phyloP scores from a whole-genome alignment of 1,139 yeast species.

The Geotrichum reessii region DNA sequence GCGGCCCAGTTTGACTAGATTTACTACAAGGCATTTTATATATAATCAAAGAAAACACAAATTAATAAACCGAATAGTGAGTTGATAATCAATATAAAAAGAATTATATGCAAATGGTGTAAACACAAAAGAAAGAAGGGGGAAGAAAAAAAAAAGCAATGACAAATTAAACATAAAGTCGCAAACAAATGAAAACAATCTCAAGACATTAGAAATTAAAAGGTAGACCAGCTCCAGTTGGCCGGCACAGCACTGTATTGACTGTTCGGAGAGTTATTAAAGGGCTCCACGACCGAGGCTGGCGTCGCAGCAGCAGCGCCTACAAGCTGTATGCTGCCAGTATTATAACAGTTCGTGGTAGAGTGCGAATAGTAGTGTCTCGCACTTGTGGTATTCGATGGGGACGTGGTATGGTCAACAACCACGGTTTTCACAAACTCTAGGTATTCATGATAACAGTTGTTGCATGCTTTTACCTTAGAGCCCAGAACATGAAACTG shows the following conservation, averaged over 20 bases:
- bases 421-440: constrained; percentile 13
- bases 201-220: constrained; percentile 26
- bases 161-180: background rate
- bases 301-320: constrained; percentile 3
- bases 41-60: background rate
- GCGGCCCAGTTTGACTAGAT: constrained; percentile 1
- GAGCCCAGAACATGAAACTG: constrained; percentile 69
- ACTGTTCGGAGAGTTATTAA: background rate
- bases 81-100: background rate
- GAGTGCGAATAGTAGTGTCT: background rate
- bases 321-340: constrained; percentile 2
- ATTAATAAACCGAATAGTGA: background rate
- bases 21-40: no score
- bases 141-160: no score
- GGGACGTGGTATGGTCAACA: background rate
- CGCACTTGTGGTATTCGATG: background rate
- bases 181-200: background rate
- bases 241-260: constrained; percentile 31
- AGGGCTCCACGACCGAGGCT: constrained; percentile 4
- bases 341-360: background rate
- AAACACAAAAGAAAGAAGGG: background rate
- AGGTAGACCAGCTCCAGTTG: constrained; percentile 44
- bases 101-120: background rate
- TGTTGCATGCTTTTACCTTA: constrained; percentile 71
- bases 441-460: constrained; percentile 65